phyloP scores from a whole-genome alignment of 768 basidiomycete genomes.

The Lactarius sanguifluus region DNA sequence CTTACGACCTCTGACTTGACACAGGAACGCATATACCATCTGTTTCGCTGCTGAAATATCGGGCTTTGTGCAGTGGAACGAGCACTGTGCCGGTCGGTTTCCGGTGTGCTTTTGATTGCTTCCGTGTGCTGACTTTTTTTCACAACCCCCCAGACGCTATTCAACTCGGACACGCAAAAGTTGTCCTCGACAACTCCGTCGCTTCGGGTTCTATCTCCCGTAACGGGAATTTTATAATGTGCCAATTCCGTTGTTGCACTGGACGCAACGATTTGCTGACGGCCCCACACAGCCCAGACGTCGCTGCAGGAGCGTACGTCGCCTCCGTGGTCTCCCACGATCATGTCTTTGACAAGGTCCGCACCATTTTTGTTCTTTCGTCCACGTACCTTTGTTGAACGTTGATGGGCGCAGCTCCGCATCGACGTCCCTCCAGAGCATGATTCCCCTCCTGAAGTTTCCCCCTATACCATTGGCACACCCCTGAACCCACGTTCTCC shows the following conservation, averaged over 20 bases:
- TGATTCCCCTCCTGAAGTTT: conserved; percentile 48
- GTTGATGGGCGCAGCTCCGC: conserved; percentile 50
- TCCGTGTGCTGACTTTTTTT: conserved; percentile 20
- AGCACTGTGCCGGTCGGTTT: conserved; percentile 57
- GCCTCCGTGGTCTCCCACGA: conserved; percentile 69
- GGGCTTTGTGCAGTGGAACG: conserved; percentile 70
- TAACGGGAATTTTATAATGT: conserved; percentile 71
- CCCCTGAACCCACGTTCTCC: conserved; percentile 59
- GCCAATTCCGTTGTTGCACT: conserved; percentile 31
- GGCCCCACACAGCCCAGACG: conserved; percentile 52
- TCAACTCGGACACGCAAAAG: conserved; percentile 56
- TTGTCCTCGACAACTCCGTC: conserved; percentile 59
- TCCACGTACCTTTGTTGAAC: not conserved
- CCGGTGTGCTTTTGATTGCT: not conserved
- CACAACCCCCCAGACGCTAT: conserved; percentile 28
- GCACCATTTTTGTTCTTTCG: conserved; percentile 14
- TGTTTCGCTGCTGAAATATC: conserved; percentile 51
- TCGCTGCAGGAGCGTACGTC: conserved; percentile 66
- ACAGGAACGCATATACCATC: conserved; percentile 16
- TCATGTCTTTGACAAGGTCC: conserved; percentile 68
- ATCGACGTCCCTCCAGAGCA: conserved; percentile 55
- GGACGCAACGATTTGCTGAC: not conserved
- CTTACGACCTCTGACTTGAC: not conserved
- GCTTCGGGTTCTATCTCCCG: conserved; percentile 52
- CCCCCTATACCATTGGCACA: conserved; percentile 67